These are phyloP conservation scores for Erysimum cheiranthoides DNA, from an alignment of 345 rosid species.

Conservation along the genomic window DNA sequence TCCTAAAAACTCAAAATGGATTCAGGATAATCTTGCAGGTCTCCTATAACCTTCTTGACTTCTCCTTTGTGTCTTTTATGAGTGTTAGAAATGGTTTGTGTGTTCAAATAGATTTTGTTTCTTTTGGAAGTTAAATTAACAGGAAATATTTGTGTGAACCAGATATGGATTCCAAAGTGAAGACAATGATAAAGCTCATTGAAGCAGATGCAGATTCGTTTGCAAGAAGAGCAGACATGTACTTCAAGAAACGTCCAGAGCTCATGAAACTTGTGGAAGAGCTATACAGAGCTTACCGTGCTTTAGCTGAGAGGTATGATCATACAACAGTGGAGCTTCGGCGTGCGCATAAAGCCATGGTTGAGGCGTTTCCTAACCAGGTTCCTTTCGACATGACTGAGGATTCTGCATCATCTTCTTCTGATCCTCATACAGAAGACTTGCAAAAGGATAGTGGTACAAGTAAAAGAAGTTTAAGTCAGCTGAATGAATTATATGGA, in stretches of 20 bases:
- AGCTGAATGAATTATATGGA: conserved; percentile 49
- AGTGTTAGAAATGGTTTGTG: neutral
- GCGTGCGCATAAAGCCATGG: conserved; percentile 84
- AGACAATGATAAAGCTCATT: conserved; percentile 94
- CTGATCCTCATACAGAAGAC: conserved; percentile 53
- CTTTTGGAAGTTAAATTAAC: conserved; percentile 5
- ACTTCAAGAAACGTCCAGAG: conserved; percentile 98
- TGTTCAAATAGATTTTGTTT: conserved; percentile 7
- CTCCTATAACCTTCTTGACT: neutral
- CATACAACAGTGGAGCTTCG: conserved; percentile 91
- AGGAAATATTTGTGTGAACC: conserved; percentile 34
- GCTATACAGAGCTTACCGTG: conserved; percentile 98
- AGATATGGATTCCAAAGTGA: conserved; percentile 95
- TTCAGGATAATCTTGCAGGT: conserved; percentile 98
- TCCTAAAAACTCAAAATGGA: conserved; percentile 99
- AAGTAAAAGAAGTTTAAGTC: conserved; percentile 61
- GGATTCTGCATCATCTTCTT: conserved; percentile 61
- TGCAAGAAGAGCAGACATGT: conserved; percentile 99
- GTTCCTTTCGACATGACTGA: conserved; percentile 60
- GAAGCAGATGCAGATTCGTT: conserved; percentile 99
- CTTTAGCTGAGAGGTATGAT: conserved; percentile 95
- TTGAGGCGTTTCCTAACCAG: conserved; percentile 93
- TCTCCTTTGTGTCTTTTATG: neutral
- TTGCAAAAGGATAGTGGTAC: conserved; percentile 45
- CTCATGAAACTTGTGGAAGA: conserved; percentile 97